Evolutionary conservation across 2,329 filamentous ascomycete species (phyloP), one percentile per base, ranked within the genome.

Genomic region (Graphium sp.): DNA sequence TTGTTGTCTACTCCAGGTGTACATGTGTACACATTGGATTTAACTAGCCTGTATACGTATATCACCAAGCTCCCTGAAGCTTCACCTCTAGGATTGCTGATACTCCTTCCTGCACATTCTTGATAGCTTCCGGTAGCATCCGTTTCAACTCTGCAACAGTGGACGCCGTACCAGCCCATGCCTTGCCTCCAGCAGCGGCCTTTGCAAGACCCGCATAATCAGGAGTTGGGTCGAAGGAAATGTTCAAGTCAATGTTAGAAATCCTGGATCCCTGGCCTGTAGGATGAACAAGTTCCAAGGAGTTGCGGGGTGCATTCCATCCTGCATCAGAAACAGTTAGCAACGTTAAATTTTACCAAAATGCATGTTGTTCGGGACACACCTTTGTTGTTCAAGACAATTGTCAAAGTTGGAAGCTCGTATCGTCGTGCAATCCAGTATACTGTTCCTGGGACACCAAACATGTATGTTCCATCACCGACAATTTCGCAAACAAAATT

Each of bases 141-240:
- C 36, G 41, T 25, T 63, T 56, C 7, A 70, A 47, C 11, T 62
- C 54, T 2, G 49, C 48, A 2, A 53, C 49, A 31, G 58, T 51
- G 25, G 60, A 57, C 1, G 66, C 62, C 31, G 46, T 48, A 0
- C 56, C 60, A 0, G 65, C 52, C 31, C 59, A 58, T 6, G 69
- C 44, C 13, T 66, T 54, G 6, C 66, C 66, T 2, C 60, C 62
- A 0, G 62, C 60, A 0, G 67, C 66, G 1, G 67, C 67, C 48
- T 68, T 67, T 12, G 67, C 68, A 26, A 74, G 69, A 20, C 64
- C 66, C 1, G 63, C 46, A 38, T 67, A 74, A 41, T 73, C 64
- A 0, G 68, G 68, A 4, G 55, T 51, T 0, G 68, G 68, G 15
- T 57, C 53, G 34, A 73, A 71, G 1, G 62, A 65, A 35, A 73